Evolutionary conservation across 1,284 basidiomycete genomes (phyloP).

Genomic region (Boletellus sp.): DNA sequence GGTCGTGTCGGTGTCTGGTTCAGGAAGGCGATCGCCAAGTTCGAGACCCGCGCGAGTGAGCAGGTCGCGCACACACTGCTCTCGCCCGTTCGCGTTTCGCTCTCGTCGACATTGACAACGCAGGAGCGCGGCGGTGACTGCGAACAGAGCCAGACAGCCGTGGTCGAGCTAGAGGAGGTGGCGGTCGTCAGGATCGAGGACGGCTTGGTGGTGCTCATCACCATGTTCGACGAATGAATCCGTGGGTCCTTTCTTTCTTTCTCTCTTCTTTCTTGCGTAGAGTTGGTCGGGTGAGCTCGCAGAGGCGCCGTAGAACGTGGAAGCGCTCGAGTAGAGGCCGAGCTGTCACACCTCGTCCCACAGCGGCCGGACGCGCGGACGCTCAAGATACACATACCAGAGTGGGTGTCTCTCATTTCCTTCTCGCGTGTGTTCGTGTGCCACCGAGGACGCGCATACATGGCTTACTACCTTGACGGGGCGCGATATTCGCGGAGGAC

Average conservation of each 20-base stretch:
- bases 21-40: conserved; percentile 61
- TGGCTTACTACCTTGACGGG: neutral
- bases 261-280: no score
- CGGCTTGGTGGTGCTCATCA: conserved; percentile 65
- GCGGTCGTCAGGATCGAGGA: conserved; percentile 77
- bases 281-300: neutral
- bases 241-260: conserved; percentile 24
- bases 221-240: conserved; percentile 72
- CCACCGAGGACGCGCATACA: no score
- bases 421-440: neutral
- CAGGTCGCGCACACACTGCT: conserved; percentile 70
- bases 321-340: conserved; percentile 70
- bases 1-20: conserved; percentile 63
- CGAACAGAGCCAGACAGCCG: conserved; percentile 31
- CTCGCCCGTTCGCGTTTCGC: conserved; percentile 67
- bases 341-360: conserved; percentile 65
- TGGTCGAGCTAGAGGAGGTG: conserved; percentile 56
- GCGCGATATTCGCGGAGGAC: neutral
- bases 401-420: conserved; percentile 40
- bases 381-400: conserved; percentile 73
- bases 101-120: no score
- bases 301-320: conserved; percentile 54
- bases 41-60: conserved; percentile 69
- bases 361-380: conserved; percentile 66
- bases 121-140: no score